These are phyloP conservation scores for Spizellomyces punctatus DNA, from an alignment of 192 early-diverging fungal genomes.

Conservation along the genomic window DNA sequence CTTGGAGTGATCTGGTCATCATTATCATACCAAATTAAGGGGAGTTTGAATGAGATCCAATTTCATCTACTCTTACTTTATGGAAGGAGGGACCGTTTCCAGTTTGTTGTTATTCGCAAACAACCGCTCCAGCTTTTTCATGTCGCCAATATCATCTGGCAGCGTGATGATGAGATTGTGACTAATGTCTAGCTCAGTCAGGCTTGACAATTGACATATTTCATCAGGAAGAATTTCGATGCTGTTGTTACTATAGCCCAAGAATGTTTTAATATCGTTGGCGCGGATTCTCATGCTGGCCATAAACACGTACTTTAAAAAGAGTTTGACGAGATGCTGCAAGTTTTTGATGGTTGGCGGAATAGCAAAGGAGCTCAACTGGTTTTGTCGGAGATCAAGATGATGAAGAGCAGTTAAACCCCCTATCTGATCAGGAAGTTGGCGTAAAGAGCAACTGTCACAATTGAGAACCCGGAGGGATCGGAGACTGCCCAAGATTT, in stretches of 20 bases:
- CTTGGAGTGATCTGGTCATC: slow-evolving; percentile 16
- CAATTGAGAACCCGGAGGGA: slow-evolving; percentile 35
- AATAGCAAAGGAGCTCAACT: slow-evolving; percentile 41
- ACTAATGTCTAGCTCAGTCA: slow-evolving; percentile 46
- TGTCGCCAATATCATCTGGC: slow-evolving; percentile 47
- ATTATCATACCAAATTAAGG: slow-evolving; percentile 6
- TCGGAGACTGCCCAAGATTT: slow-evolving; percentile 28
- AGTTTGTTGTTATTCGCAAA: slow-evolving; percentile 53
- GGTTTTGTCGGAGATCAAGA: slow-evolving; percentile 51
- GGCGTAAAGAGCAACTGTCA: slow-evolving; percentile 40
- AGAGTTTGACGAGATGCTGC: slow-evolving; percentile 33
- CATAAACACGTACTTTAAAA: slow-evolving; percentile 32
- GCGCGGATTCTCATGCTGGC: neutral
- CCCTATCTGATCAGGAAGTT: slow-evolving; percentile 45
- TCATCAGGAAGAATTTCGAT: slow-evolving; percentile 51
- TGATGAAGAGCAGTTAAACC: slow-evolving; percentile 32
- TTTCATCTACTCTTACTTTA: slow-evolving; percentile 35
- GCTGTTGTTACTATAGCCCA: slow-evolving; percentile 39
- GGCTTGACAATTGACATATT: slow-evolving; percentile 41
- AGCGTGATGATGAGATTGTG: slow-evolving; percentile 42
- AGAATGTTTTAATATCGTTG: slow-evolving; percentile 17
- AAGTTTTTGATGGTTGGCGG: slow-evolving; percentile 40
- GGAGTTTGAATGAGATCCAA: neutral
- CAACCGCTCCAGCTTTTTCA: slow-evolving; percentile 40
- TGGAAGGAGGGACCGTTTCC: slow-evolving; percentile 40